phyloP scores from a whole-genome alignment of 164 flowering plant species.

The Santalum album region DNA sequence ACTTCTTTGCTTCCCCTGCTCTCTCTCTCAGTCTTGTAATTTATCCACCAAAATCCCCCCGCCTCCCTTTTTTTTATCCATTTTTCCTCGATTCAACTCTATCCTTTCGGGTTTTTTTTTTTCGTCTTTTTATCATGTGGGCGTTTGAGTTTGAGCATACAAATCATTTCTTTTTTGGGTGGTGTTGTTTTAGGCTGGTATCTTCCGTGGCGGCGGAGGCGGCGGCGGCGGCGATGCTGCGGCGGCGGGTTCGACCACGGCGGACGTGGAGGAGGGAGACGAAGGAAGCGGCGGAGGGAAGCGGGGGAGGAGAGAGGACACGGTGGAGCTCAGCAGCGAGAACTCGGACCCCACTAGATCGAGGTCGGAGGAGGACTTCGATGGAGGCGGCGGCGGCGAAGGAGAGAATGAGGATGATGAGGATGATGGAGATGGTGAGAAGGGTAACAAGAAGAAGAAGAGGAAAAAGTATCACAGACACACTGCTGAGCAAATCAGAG shows the following conservation, averaged over 20 bases:
- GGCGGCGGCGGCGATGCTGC: slow-evolving; percentile 23
- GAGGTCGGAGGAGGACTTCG: slow-evolving; percentile 47
- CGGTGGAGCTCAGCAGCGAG: slow-evolving; percentile 78
- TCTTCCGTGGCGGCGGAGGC: slow-evolving; percentile 53
- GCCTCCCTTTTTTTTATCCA: too few species aligned
- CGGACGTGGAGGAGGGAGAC: slow-evolving; percentile 53
- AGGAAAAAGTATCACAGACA: slow-evolving; percentile 95
- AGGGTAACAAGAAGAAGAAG: slow-evolving; percentile 55
- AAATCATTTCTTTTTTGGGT: background rate
- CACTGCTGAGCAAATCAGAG: slow-evolving; percentile 85
- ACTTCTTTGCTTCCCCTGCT: slow-evolving; percentile 85
- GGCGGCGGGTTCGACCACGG: slow-evolving; percentile 19
- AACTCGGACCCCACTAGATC: slow-evolving; percentile 69
- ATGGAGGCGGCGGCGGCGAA: slow-evolving; percentile 28
- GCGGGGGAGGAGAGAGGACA: slow-evolving; percentile 29
- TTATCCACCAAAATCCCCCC: too few species aligned
- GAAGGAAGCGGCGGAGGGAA: slow-evolving; percentile 33
- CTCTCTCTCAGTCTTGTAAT: slow-evolving; percentile 86
- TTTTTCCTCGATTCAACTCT: background rate
- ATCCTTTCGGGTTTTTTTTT: background rate
- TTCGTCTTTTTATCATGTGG: background rate
- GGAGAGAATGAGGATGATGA: slow-evolving; percentile 30
- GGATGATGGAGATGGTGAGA: slow-evolving; percentile 22
- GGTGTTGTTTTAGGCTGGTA: slow-evolving; percentile 57
- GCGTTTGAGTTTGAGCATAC: background rate